These are phyloP conservation scores for Penicillium brasilianum DNA, from an alignment of 2,329 filamentous ascomycete genomes.

Conservation along the genomic window DNA sequence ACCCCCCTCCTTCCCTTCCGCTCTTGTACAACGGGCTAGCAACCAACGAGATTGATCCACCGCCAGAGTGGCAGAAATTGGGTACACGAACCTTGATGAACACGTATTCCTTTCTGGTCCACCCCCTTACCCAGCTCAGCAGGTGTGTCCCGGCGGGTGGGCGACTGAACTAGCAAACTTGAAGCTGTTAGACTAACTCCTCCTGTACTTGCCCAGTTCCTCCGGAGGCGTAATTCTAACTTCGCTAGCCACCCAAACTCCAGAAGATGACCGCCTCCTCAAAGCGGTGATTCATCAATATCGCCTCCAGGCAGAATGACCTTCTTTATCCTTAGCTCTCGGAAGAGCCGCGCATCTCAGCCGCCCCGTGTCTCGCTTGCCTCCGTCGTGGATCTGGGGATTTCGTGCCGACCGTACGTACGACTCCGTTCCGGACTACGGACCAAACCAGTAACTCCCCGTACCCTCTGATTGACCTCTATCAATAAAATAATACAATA, in stretches of 20 bases:
- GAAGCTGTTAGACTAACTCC: not conserved
- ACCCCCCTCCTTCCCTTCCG: not conserved
- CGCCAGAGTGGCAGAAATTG: slow-evolving; percentile 17
- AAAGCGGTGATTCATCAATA: not conserved
- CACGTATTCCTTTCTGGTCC: slow-evolving; percentile 15
- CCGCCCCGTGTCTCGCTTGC: slow-evolving; percentile 1
- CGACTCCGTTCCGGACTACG: not conserved
- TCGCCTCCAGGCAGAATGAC: not conserved
- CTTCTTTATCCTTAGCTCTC: not conserved
- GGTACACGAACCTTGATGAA: slow-evolving; percentile 21
- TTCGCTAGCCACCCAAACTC: not conserved
- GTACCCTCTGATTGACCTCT: not conserved
- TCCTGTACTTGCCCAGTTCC: too few relatives aligned
- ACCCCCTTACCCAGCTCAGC: not conserved
- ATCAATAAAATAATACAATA: not conserved
- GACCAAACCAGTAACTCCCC: not conserved
- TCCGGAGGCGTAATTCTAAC: not conserved
- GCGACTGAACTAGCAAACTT: not conserved
- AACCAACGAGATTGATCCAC: slow-evolving; percentile 8
- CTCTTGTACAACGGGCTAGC: not conserved
- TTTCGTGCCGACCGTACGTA: slow-evolving; percentile 4
- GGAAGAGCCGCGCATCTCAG: slow-evolving; percentile 9
- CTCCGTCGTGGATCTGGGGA: not conserved
- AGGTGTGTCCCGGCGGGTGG: not conserved
- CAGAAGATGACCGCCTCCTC: not conserved